These are phyloP conservation scores for Nasturtium officinale DNA, from an alignment of 345 rosid species.

Conservation along the genomic window DNA sequence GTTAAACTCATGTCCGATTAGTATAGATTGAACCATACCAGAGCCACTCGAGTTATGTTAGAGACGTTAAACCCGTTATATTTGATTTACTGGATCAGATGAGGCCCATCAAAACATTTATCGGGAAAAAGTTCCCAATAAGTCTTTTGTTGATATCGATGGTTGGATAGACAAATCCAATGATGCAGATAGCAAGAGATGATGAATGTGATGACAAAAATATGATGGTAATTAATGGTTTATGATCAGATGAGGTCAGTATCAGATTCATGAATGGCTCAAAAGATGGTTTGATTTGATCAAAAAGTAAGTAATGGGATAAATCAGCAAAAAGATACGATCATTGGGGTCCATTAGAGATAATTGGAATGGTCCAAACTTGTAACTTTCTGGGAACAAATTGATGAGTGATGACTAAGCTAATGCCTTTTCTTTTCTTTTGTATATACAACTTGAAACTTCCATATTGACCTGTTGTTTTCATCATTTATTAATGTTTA, in stretches of 20 bases:
- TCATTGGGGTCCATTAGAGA: conserved; percentile 33
- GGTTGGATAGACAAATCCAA: neutral
- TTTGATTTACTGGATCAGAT: neutral
- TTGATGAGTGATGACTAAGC: conserved; percentile 39
- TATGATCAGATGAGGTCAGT: conserved; percentile 11
- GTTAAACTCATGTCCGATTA: too few relatives aligned
- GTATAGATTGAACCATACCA: too few relatives aligned
- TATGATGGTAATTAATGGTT: conserved; percentile 3
- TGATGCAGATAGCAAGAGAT: conserved; percentile 32
- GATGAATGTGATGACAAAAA: conserved; percentile 33
- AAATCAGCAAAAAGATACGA: conserved; percentile 35
- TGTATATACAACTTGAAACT: conserved; percentile 35
- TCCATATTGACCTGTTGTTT: conserved; percentile 28
- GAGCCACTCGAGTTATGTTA: too few relatives aligned
- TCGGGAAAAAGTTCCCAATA: neutral
- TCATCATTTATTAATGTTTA: neutral
- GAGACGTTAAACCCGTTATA: too few relatives aligned
- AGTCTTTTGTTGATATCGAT: conserved; percentile 28
- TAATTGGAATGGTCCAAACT: conserved; percentile 38
- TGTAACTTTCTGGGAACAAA: conserved; percentile 28
- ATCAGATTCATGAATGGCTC: conserved; percentile 17
- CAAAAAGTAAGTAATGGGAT: conserved; percentile 18
- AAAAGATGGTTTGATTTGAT: conserved; percentile 30
- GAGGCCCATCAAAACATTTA: neutral
- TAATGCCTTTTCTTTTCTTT: conserved; percentile 24